These are phyloP conservation scores for Malus hybrid DNA, from an alignment of 331 rosid species.

Conservation along the genomic window DNA sequence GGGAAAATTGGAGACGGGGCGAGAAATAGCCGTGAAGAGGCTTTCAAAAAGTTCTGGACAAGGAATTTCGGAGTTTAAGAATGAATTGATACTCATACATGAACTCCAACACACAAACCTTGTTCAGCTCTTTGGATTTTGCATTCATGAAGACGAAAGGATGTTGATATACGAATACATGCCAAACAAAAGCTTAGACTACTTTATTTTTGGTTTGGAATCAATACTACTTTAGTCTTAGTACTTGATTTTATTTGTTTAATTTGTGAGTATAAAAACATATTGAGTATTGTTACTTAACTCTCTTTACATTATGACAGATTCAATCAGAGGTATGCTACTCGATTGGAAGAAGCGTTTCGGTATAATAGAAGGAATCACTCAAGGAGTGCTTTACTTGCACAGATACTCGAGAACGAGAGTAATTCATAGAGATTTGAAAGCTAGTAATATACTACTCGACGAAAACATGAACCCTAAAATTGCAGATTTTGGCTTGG, in stretches of 20 bases:
- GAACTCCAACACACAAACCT: background rate
- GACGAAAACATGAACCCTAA: conserved; percentile 2
- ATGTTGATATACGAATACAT: background rate
- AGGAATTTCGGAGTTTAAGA: background rate
- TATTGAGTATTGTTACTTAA: background rate
- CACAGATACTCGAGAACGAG: background rate
- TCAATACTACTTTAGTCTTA: background rate
- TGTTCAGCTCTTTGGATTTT: background rate
- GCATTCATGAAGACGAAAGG: background rate
- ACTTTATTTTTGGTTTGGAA: background rate
- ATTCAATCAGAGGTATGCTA: background rate
- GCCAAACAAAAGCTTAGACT: background rate
- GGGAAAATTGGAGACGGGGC: background rate
- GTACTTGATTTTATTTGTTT: background rate
- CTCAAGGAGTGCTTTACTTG: conserved; percentile 5
- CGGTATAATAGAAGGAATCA: background rate
- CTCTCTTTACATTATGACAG: background rate
- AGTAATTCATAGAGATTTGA: conserved; percentile 10
- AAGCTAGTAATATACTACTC: conserved; percentile 8
- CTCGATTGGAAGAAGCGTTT: conserved; percentile 2
- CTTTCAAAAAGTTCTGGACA: background rate
- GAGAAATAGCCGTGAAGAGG: background rate
- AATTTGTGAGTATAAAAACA: background rate
- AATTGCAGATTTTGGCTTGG: background rate
- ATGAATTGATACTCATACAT: background rate